Base-by-base conservation (phyloP, 345 rosid genomes). In the Noccaea caerulescens region DNA sequence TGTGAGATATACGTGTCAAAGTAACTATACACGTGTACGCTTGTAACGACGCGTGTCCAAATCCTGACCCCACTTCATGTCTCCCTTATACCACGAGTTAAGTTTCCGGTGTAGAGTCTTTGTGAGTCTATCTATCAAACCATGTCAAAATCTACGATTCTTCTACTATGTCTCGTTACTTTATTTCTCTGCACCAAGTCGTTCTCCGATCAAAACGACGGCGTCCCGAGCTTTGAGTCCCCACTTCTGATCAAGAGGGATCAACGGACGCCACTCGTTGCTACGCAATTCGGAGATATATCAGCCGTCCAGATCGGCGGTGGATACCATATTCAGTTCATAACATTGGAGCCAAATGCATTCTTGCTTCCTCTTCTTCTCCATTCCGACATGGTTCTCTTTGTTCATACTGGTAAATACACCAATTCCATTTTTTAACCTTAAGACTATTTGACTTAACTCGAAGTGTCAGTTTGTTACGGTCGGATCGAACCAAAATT, bases 281-380 rank as follows among this genome's bases (percentile, higher is more conserved):
- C 25, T 54, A 85, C 95, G 9, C 89, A 88, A 58, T 76, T 73
- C 43, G 97, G 99, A 43, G 81, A 83, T 65, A 71, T 91, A 76
- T 80, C 95, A 16, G 80, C 87, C 2, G 87, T 72, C 50, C 68
- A 73, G 9, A 55, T 94, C 69, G 75, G 66, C 1, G 79, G 68
- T 68, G 65, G 23, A 25, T 80, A 70, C 58, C 82, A 82, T 76
- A 80, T 94, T 47, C 87, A 88, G 58, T 89, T 94, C 80, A 75
- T 91, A 73, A 89, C 93, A 3, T 44, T 94, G 81, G 89, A 91
- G 57, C 95, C 96, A 10, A 85, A 82, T 68, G 77, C 92, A 13
- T 79, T 94, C 16, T 84, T 94, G 70, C 90, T 94, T 38, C 98
- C 99, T 3, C 93, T 88, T 20, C 77, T 88, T 63, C 89, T 94